Evolutionary conservation across 2,329 filamentous ascomycete genomes (phyloP).

Genomic region (Acephala macrosclerotiorum): DNA sequence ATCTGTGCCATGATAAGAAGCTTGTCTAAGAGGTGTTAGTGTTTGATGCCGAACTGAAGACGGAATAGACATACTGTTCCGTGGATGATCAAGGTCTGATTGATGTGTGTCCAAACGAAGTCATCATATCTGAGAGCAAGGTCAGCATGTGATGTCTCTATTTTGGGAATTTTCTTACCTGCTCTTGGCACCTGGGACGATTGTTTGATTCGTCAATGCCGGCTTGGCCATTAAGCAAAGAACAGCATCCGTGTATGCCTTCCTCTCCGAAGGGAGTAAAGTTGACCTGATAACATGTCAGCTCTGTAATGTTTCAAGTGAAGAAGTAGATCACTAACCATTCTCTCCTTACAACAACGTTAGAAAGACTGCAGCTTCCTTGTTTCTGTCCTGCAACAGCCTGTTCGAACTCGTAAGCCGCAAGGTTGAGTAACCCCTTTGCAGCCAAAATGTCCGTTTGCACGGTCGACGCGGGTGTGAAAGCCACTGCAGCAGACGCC

Average conservation of each 20-base stretch:
- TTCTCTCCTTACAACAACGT: slow-evolving; percentile 50
- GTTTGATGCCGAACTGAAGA: not conserved
- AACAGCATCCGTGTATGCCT: slow-evolving; percentile 48
- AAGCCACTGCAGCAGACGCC: slow-evolving; percentile 27
- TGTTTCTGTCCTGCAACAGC: slow-evolving; percentile 18
- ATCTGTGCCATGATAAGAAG: slow-evolving; percentile 55
- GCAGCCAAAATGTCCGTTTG: slow-evolving; percentile 45
- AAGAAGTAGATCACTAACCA: slow-evolving; percentile 45
- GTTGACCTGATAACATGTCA: slow-evolving; percentile 30
- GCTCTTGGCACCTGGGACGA: slow-evolving; percentile 37
- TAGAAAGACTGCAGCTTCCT: slow-evolving; percentile 46
- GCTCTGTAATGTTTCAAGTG: not conserved
- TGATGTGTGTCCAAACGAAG: slow-evolving; percentile 47
- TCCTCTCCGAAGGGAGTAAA: slow-evolving; percentile 30
- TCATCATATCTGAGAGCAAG: slow-evolving; percentile 45
- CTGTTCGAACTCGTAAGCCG: slow-evolving; percentile 35
- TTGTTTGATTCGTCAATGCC: slow-evolving; percentile 44
- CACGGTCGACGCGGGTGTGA: slow-evolving; percentile 32
- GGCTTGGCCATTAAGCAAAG: slow-evolving; percentile 46
- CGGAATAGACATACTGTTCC: slow-evolving; percentile 37
- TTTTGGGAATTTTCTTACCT: slow-evolving; percentile 20
- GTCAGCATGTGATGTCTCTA: not conserved
- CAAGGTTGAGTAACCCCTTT: slow-evolving; percentile 45
- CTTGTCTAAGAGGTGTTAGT: slow-evolving; percentile 28
- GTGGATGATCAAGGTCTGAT: slow-evolving; percentile 42